phyloP scores from a whole-genome alignment of 306 rosid species.

The Abrus precatorius region DNA sequence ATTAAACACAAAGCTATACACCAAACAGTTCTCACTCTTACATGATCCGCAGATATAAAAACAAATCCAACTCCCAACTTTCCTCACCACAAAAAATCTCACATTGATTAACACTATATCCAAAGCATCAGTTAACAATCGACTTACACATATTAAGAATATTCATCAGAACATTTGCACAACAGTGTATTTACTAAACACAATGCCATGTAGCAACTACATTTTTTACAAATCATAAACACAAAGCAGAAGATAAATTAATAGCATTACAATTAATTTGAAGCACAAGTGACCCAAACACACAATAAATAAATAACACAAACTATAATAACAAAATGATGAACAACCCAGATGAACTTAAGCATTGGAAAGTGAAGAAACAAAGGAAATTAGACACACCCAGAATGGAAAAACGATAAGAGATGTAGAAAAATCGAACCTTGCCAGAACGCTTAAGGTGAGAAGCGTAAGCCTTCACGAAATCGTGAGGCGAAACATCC shows the following conservation, averaged over 20 bases:
- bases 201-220: not conserved
- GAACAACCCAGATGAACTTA: not conserved
- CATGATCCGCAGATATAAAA: not conserved
- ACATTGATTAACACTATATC: not conserved
- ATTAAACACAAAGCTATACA: not conserved
- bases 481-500: constrained; percentile 79
- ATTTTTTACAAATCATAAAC: not conserved
- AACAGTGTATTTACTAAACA: not conserved
- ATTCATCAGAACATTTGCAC: not conserved
- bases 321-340: not conserved
- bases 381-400: not conserved
- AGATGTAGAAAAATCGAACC: constrained; percentile 39
- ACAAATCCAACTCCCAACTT: not conserved
- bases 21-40: not conserved
- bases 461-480: constrained; percentile 79
- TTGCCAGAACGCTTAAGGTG: constrained; percentile 77
- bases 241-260: not conserved
- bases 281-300: not conserved
- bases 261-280: not conserved
- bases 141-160: constrained; percentile 1
- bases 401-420: not conserved
- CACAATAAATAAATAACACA: not conserved
- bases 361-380: not conserved
- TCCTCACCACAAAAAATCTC: not conserved
- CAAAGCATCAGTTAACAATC: not conserved